These are phyloP conservation scores for Sphaerulina populicola DNA, from an alignment of 2,329 filamentous ascomycete genomes.

Conservation along the genomic window DNA sequence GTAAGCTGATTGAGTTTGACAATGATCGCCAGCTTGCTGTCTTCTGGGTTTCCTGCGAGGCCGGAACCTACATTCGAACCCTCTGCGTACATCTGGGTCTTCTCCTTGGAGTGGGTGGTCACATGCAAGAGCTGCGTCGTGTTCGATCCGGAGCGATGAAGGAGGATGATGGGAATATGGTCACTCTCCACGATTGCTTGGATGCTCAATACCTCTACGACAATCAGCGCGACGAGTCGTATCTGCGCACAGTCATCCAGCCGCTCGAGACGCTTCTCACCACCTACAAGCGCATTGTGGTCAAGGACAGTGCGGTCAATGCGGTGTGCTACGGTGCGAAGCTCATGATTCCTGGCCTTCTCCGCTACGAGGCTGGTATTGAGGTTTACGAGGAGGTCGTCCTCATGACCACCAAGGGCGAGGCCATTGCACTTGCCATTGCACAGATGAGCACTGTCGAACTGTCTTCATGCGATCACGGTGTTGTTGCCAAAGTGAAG, in stretches of 20 bases:
- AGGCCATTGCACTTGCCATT: slow-evolving; percentile 92
- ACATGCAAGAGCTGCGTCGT: slow-evolving; percentile 97
- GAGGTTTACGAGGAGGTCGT: slow-evolving; percentile 95
- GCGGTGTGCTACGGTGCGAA: slow-evolving; percentile 98
- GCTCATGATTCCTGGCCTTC: slow-evolving; percentile 92
- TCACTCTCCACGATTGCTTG: slow-evolving; percentile 89
- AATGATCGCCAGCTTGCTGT: slow-evolving; percentile 95
- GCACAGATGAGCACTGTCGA: slow-evolving; percentile 98
- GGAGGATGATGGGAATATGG: slow-evolving; percentile 69
- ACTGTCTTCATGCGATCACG: slow-evolving; percentile 93
- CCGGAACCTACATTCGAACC: slow-evolving; percentile 96
- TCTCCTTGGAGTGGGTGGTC: slow-evolving; percentile 72
- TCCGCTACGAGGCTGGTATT: slow-evolving; percentile 86
- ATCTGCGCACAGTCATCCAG: slow-evolving; percentile 81
- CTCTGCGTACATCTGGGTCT: slow-evolving; percentile 88
- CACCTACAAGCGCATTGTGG: slow-evolving; percentile 91
- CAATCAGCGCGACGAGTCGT: slow-evolving; percentile 90
- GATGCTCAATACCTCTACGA: slow-evolving; percentile 95
- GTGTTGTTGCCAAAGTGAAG: slow-evolving; percentile 97
- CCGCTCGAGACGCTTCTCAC: slow-evolving; percentile 88
- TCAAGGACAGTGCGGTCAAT: slow-evolving; percentile 95
- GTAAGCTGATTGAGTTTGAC: slow-evolving; percentile 91
- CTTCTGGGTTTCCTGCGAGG: slow-evolving; percentile 99
- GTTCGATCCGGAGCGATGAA: slow-evolving; percentile 93
- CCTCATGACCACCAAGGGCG: slow-evolving; percentile 97